Conservation (phyloP, 164 flowering plant genomes). For the Amborella trichopoda region DNA sequence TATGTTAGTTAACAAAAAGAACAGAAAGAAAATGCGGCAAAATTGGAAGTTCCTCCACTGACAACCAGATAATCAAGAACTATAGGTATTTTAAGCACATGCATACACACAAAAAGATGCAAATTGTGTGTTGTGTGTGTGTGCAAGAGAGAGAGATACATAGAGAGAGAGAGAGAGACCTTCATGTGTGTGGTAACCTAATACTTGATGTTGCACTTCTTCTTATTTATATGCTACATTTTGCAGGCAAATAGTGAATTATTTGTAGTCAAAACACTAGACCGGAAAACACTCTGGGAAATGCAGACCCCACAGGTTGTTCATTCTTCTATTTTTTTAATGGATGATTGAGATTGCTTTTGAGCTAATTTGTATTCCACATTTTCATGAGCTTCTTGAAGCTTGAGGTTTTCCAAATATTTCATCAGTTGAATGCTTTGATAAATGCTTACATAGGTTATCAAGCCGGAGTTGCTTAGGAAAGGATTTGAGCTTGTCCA, state of each 20-base stretch:
- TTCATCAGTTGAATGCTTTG: background rate
- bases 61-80: no score
- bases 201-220: no score
- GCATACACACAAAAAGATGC: no score
- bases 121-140: no score
- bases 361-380: background rate
- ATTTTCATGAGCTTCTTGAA: background rate
- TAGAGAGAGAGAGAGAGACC: no score
- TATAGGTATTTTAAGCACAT: no score
- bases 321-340: background rate
- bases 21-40: no score
- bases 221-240: background rate
- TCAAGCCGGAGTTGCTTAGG: conserved; percentile 13
- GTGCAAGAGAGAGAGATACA: no score
- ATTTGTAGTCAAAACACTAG: conserved; percentile 77
- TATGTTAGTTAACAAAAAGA: no score
- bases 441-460: conserved; percentile 6
- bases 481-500: conserved; percentile 15
- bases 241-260: conserved; percentile 69
- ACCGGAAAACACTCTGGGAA: conserved; percentile 93
- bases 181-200: no score
- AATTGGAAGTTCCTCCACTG: no score
- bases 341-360: background rate
- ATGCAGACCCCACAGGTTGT: conserved; percentile 96
- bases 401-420: background rate